Conservation (phyloP, 2,329 filamentous ascomycete species). For the Albophoma yamanashiensis region DNA sequence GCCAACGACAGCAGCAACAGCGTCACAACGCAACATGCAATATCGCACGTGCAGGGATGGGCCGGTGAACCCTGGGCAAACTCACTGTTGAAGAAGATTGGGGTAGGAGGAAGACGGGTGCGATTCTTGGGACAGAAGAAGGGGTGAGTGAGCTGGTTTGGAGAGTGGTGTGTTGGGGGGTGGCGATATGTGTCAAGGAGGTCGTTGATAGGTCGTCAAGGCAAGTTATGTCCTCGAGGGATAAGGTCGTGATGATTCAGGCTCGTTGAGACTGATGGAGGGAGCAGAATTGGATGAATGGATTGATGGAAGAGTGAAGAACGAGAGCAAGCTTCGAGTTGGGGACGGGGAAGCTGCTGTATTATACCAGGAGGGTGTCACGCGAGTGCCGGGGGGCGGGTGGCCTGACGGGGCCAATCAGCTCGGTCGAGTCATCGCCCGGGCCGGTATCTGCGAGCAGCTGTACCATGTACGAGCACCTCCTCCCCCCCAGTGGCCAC, state of each 20-base stretch:
- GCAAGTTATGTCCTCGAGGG: background rate
- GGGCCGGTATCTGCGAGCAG: background rate
- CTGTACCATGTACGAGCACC: no score
- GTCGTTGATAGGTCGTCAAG: background rate
- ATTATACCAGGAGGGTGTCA: slow-evolving; percentile 11
- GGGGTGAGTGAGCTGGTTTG: background rate
- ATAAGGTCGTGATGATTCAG: background rate
- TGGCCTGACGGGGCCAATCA: slow-evolving; percentile 6
- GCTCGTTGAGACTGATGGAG: slow-evolving; percentile 1
- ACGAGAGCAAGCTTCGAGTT: background rate
- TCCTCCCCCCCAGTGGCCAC: no score
- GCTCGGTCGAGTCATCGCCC: background rate
- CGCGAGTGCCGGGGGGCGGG: slow-evolving; percentile 9
- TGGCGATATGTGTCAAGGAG: background rate
- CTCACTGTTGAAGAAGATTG: slow-evolving; percentile 7
- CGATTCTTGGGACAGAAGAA: background rate
- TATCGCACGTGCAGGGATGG: slow-evolving; percentile 1
- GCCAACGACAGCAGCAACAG: background rate
- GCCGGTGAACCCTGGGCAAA: slow-evolving; percentile 2
- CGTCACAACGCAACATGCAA: background rate
- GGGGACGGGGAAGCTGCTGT: slow-evolving; percentile 7
- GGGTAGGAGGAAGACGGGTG: background rate
- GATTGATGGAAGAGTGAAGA: background rate
- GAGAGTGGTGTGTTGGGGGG: background rate
- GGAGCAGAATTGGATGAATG: slow-evolving; percentile 1